A percentile compares a stretch with the other conserved stretches of the same genome.
Conservation (phyloP, 2,329 filamentous ascomycete genomes). For the Xylariaceae sp. region DNA sequence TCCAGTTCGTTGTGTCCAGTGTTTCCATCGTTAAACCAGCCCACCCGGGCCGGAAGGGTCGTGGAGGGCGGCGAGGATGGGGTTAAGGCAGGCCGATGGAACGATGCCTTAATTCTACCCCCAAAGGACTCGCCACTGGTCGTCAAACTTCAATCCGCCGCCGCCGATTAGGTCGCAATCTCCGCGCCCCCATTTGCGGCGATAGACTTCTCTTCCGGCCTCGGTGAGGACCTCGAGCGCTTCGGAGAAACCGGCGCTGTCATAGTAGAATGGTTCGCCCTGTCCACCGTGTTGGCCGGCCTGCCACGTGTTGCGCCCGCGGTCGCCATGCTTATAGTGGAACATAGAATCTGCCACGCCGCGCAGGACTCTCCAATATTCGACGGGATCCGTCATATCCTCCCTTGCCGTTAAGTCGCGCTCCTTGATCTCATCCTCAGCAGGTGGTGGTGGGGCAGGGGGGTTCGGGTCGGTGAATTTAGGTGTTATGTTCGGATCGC, state of each 20-base stretch:
- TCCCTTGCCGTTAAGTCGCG: constrained; percentile 18
- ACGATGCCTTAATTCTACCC: constrained; percentile 49
- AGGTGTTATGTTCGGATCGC: constrained; percentile 47
- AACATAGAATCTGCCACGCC: constrained; percentile 47
- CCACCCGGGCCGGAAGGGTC: no score
- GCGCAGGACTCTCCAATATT: constrained; percentile 40
- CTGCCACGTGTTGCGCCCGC: constrained; percentile 52
- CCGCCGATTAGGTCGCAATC: constrained; percentile 50
- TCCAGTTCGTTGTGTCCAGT: background rate
- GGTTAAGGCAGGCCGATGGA: no score
- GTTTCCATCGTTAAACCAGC: background rate
- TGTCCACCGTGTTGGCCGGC: constrained; percentile 48
- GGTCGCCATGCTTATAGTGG: constrained; percentile 50
- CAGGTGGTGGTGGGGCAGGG: constrained; percentile 36
- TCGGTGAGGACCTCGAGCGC: constrained; percentile 46
- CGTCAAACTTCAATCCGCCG: constrained; percentile 47
- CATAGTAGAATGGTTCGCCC: constrained; percentile 52
- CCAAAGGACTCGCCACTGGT: constrained; percentile 55
- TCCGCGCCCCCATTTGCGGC: constrained; percentile 54
- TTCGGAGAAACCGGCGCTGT: constrained; percentile 45
- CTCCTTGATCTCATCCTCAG: constrained; percentile 18
- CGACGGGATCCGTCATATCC: constrained; percentile 36
- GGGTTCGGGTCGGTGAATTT: constrained; percentile 49
- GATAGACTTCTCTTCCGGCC: constrained; percentile 43
- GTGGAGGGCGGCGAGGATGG: no score